Percentiles rank a stretch among this genome's conserved stretches.
Conservation (phyloP, 306 rosid species). For the Alnus glutinosa region DNA sequence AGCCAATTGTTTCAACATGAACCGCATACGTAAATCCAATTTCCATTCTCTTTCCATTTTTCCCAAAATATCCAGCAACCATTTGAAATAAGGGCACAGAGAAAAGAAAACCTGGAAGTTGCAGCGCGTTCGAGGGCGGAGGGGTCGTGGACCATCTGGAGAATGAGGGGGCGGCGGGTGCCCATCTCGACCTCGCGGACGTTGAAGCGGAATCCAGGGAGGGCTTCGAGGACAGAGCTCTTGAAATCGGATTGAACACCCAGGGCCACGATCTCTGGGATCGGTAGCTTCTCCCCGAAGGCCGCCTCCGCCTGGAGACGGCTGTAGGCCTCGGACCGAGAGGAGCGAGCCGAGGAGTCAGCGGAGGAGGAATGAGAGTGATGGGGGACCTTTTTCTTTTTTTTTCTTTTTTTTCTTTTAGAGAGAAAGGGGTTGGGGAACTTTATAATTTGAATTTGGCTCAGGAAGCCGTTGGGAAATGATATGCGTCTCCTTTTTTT, state of each 20-base stretch:
- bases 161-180: conserved; percentile 87
- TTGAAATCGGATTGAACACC: conserved; percentile 94
- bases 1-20: not conserved
- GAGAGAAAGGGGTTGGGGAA: not conserved
- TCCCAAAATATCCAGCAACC: too few relatives aligned
- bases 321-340: conserved; percentile 90
- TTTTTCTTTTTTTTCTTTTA: too few relatives aligned
- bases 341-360: conserved; percentile 43
- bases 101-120: conserved; percentile 66
- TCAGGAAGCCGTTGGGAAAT: conserved; percentile 1
- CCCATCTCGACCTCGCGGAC: conserved; percentile 98
- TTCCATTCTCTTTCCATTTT: too few relatives aligned
- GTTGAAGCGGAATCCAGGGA: conserved; percentile 88
- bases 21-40: too few relatives aligned
- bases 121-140: conserved; percentile 80
- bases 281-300: conserved; percentile 86
- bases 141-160: conserved; percentile 93
- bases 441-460: conserved; percentile 37
- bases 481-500: not conserved
- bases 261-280: conserved; percentile 88
- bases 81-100: too few relatives aligned
- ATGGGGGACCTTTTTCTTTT: not conserved
- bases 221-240: conserved; percentile 87
- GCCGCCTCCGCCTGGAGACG: conserved; percentile 92
- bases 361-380: not conserved